Evolutionary conservation across 768 basidiomycete species (phyloP).

Genomic region (Dentipellis fragilis): DNA sequence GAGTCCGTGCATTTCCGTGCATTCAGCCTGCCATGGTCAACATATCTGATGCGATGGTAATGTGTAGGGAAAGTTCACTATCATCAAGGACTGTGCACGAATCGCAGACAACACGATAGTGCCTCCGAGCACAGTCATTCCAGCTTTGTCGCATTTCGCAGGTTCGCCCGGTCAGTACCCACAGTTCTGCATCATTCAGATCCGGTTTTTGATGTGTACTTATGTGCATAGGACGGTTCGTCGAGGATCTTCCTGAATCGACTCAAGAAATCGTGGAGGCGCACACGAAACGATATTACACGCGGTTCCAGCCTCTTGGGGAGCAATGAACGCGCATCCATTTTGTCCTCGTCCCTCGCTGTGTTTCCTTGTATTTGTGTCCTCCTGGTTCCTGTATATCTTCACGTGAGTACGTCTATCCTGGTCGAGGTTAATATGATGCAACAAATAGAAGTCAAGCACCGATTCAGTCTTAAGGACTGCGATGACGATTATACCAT

Average conservation of each 20-base stretch:
- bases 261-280: conserved; percentile 88
- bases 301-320: conserved; percentile 58
- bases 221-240: conserved; percentile 50
- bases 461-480: too few species aligned
- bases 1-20: conserved; percentile 23
- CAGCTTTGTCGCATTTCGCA: conserved; percentile 73
- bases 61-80: conserved; percentile 84
- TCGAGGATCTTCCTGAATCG: conserved; percentile 84
- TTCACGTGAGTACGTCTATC: too few species aligned
- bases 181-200: neutral
- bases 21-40: too few species aligned
- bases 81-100: conserved; percentile 91
- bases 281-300: conserved; percentile 77
- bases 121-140: conserved; percentile 87
- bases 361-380: too few species aligned
- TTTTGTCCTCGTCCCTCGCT: too few species aligned
- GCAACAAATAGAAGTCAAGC: too few species aligned
- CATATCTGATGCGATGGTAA: neutral
- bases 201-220: neutral
- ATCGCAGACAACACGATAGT: conserved; percentile 86
- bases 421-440: too few species aligned
- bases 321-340: too few species aligned
- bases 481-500: too few species aligned
- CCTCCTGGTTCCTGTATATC: too few species aligned
- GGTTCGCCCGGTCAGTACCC: conserved; percentile 74